Conservation (phyloP, 164 flowering plant species). For the Vitis labrusca region DNA sequence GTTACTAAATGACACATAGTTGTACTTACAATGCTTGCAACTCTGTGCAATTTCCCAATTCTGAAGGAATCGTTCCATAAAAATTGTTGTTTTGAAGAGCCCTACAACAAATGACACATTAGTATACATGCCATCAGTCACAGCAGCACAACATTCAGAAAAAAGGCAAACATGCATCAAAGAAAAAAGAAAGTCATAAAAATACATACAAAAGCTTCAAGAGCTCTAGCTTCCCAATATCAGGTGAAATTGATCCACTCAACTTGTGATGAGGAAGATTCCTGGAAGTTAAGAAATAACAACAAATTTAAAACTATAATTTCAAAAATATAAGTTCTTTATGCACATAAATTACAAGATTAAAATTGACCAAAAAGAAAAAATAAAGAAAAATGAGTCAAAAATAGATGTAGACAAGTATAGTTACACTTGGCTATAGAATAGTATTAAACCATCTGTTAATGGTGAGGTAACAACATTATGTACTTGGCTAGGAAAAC, state of each 20-base stretch:
- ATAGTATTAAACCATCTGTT: too few species aligned
- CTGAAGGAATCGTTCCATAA: slow-evolving; percentile 81
- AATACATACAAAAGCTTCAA: slow-evolving; percentile 71
- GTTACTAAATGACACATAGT: too few species aligned
- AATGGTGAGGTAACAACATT: too few species aligned
- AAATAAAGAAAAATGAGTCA: neutral
- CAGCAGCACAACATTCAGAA: slow-evolving; percentile 2
- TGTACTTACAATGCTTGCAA: slow-evolving; percentile 77
- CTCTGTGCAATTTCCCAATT: slow-evolving; percentile 77
- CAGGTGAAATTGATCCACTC: slow-evolving; percentile 89
- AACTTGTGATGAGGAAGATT: slow-evolving; percentile 66
- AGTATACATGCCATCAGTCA: slow-evolving; percentile 15
- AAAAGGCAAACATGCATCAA: slow-evolving; percentile 6
- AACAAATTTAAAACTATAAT: neutral
- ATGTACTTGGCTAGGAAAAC: too few species aligned
- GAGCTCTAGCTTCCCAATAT: slow-evolving; percentile 80
- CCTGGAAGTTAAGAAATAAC: slow-evolving; percentile 42
- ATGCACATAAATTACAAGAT: too few species aligned
- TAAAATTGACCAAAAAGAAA: neutral
- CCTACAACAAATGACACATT: slow-evolving; percentile 34
- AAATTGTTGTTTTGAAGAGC: slow-evolving; percentile 78
- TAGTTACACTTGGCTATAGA: too few species aligned
- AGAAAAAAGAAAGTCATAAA: neutral
- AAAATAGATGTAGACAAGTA: neutral
- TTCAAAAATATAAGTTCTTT: neutral